A percentile compares a stretch with the other conserved stretches of the same genome.
Conservation (phyloP, 73 alveolate species). For the Stentor roeselii region DNA sequence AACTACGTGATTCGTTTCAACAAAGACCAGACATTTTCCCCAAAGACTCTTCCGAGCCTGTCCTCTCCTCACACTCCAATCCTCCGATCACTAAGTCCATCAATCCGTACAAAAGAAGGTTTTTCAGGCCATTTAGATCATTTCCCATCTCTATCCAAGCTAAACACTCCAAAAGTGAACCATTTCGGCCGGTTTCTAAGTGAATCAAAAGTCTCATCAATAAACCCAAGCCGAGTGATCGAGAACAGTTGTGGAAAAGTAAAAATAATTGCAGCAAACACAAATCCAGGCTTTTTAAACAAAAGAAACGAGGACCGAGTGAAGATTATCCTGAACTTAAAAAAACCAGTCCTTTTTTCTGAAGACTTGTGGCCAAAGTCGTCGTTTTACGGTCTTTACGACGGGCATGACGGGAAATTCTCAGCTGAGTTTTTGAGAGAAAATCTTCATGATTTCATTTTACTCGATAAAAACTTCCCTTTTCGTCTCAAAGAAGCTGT, state of each 20-base stretch:
- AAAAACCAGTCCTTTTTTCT: slow-evolving; percentile 51
- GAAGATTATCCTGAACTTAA: slow-evolving; percentile 46
- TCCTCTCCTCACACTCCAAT: neutral
- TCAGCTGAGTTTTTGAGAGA: slow-evolving; percentile 97
- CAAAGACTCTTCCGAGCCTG: slow-evolving; percentile 1
- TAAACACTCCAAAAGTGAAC: neutral
- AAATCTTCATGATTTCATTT: slow-evolving; percentile 80
- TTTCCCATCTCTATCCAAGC: neutral
- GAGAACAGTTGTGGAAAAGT: neutral
- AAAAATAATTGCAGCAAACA: slow-evolving; percentile 28
- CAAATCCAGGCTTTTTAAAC: slow-evolving; percentile 33
- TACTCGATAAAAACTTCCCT: slow-evolving; percentile 85
- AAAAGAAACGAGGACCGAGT: slow-evolving; percentile 67
- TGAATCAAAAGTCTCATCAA: neutral
- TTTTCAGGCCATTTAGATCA: too few species aligned
- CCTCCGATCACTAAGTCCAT: neutral
- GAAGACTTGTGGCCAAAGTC: slow-evolving; percentile 93
- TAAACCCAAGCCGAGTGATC: neutral
- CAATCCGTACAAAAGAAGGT: too few species aligned
- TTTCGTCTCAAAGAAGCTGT: slow-evolving; percentile 87
- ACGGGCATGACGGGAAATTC: slow-evolving; percentile 98
- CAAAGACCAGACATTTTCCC: neutral
- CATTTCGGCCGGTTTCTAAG: neutral
- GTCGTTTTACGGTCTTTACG: slow-evolving; percentile 91
- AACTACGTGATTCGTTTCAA: too few species aligned